A percentile compares a stretch with the other conserved stretches of the same genome.
phyloP scores from a whole-genome alignment of 192 early-diverging fungal genomes.

The Backusella morwellensis region DNA sequence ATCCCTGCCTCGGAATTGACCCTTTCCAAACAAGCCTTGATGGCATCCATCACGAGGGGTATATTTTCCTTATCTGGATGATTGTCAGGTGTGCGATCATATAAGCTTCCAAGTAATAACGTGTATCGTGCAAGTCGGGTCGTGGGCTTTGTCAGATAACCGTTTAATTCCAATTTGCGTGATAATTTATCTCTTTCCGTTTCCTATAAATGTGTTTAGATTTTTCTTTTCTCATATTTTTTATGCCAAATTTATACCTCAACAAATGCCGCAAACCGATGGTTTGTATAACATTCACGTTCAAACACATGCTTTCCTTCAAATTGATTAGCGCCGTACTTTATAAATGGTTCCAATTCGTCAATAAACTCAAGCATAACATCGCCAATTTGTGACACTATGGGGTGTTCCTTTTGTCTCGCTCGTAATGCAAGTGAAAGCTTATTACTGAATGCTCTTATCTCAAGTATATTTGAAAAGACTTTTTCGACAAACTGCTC shows the following conservation, averaged over 20 bases:
- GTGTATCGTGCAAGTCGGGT: slow-evolving; percentile 84
- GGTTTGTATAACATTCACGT: slow-evolving; percentile 67
- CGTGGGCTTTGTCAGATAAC: slow-evolving; percentile 83
- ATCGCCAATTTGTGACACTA: slow-evolving; percentile 85
- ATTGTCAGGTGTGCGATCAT: slow-evolving; percentile 73
- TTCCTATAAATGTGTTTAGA: slow-evolving; percentile 39
- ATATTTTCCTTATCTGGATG: slow-evolving; percentile 78
- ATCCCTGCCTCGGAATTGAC: slow-evolving; percentile 88
- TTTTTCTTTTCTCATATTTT: not conserved
- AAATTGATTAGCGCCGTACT: slow-evolving; percentile 82
- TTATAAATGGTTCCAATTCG: slow-evolving; percentile 72
- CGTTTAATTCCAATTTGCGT: slow-evolving; percentile 80
- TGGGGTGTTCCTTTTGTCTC: slow-evolving; percentile 64
- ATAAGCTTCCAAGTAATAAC: slow-evolving; percentile 74
- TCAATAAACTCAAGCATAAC: slow-evolving; percentile 71
- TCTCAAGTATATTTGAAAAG: slow-evolving; percentile 70
- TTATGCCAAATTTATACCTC: slow-evolving; percentile 41
- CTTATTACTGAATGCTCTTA: slow-evolving; percentile 61
- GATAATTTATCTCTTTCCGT: slow-evolving; percentile 72
- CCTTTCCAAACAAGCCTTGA: slow-evolving; percentile 68
- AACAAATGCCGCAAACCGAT: slow-evolving; percentile 69
- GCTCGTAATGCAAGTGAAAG: slow-evolving; percentile 56
- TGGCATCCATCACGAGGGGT: slow-evolving; percentile 60
- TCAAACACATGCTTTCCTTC: slow-evolving; percentile 82
- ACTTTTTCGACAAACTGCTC: slow-evolving; percentile 76